These are phyloP conservation scores for Chalaropsis thielavioides DNA, from an alignment of 2,329 filamentous ascomycete species.

Conservation along the genomic window DNA sequence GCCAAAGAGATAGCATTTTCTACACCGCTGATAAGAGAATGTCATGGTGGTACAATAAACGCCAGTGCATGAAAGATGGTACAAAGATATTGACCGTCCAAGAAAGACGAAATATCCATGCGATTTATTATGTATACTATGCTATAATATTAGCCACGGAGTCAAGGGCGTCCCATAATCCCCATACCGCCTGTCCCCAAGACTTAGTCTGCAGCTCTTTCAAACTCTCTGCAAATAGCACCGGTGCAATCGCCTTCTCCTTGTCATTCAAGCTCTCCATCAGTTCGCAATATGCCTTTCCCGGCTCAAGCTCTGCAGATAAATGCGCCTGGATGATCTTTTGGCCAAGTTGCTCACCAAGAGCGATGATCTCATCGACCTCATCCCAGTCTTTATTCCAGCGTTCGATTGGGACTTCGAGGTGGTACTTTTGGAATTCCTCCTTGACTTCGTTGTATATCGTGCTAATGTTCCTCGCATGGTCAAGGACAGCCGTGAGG, in stretches of 20 bases:
- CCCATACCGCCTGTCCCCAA: conserved; percentile 18
- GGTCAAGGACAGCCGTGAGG: neutral
- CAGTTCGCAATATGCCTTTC: conserved; percentile 10
- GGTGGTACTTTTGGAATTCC: neutral
- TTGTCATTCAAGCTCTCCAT: conserved; percentile 11
- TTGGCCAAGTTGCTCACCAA: conserved; percentile 14
- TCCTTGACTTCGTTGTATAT: conserved; percentile 15
- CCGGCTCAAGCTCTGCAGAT: conserved; percentile 13
- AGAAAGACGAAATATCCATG: neutral
- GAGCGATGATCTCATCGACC: conserved; percentile 16
- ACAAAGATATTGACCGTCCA: neutral
- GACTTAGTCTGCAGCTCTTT: conserved; percentile 11
- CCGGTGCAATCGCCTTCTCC: conserved; percentile 13
- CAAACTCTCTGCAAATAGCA: conserved; percentile 17
- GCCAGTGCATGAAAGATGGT: neutral
- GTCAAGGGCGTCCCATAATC: conserved; percentile 16
- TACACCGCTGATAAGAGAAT: neutral
- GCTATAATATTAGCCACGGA: conserved; percentile 11
- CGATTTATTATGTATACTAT: neutral
- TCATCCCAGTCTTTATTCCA: conserved; percentile 16
- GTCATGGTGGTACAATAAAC: neutral
- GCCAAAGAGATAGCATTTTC: neutral
- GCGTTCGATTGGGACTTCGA: conserved; percentile 2
- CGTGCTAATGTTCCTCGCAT: conserved; percentile 7
- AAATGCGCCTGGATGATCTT: conserved; percentile 17